Evolutionary conservation across 306 rosid genomes (phyloP).

Genomic region (Ochetophila trinervis): DNA sequence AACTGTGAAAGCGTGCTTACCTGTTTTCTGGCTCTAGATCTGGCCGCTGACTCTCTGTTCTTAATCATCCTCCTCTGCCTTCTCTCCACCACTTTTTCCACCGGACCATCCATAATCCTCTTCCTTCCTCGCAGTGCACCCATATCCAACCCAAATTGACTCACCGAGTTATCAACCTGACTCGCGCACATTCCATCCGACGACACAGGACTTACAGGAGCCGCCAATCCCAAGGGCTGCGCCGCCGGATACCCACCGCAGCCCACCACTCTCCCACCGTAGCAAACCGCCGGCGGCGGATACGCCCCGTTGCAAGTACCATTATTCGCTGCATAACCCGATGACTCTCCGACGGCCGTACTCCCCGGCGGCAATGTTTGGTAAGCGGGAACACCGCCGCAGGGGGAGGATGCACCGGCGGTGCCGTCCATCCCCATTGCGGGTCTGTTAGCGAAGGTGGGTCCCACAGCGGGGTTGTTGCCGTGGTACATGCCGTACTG

Average conservation of each 20-base stretch:
- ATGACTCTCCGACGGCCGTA: conserved; percentile 35
- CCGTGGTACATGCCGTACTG: conserved; percentile 43
- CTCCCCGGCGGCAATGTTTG: conserved; percentile 39
- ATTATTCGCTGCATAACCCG: conserved; percentile 45
- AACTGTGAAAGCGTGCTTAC: too few relatives aligned
- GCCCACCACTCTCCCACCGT: conserved; percentile 61
- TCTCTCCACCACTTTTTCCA: conserved; percentile 90
- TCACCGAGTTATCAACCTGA: conserved; percentile 42
- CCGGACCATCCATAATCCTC: conserved; percentile 71
- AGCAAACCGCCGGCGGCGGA: conserved; percentile 30
- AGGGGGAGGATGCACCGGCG: conserved; percentile 10
- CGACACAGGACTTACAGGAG: conserved; percentile 60
- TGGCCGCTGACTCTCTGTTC: conserved; percentile 93
- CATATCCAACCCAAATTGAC: conserved; percentile 56
- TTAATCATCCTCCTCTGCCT: conserved; percentile 97
- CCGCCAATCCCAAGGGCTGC: conserved; percentile 37
- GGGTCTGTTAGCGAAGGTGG: conserved; percentile 38
- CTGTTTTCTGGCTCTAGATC: conserved; percentile 98
- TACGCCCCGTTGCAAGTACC: conserved; percentile 46
- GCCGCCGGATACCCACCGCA: conserved; percentile 44
- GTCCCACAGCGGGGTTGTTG: conserved; percentile 29
- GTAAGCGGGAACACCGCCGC: conserved; percentile 33
- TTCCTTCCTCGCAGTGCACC: conserved; percentile 67
- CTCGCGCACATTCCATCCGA: conserved; percentile 55
- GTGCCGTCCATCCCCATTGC: conserved; percentile 21